Evolutionary conservation across 176 grass and related monocot genomes (phyloP), one percentile per base, ranked within the genome.

Genomic region (Phoenix roebelenii): DNA sequence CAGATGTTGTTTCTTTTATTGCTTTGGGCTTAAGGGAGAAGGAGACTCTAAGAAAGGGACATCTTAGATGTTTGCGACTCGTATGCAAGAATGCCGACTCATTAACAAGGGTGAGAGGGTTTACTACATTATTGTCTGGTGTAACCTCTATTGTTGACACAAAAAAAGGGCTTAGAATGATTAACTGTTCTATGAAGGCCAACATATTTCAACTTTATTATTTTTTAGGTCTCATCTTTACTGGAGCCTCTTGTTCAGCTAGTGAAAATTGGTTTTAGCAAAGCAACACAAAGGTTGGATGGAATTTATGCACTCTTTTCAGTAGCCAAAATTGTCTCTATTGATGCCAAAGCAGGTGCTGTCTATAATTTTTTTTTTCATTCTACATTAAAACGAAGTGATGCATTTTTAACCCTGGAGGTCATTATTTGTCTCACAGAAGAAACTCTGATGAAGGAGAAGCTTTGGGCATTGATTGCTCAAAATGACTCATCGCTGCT

Each of bases 311-410:
- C 87, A 63, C 74, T 97, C 39, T 85, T 85, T 82, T 80, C 78
- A 54, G 56, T 90, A 51, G 80, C 66, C 25, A 97, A 80, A 72
- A 69, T 90, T 82, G 78, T 80, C 67, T 77, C 87, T 77, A 55
- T 97, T 73, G 92, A 97, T 79, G 74, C 81, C 58, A 97, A 91
- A 91, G 77, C 84, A 91, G 92, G 92, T 91, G 26, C 63, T 65
- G 2, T 65, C 20, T 58, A 78, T 48, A 9, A 44, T 10, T 14
- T 3, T 44, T 10, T 44, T 69, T 58, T 79, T 74, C 35, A 20
- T 66, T 24, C 52, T 63, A 17, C 49, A 72, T 60, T 14, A 29
- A 60, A 61, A 18, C 23, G 17, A 54, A 3, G 19, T 23, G 9
- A 50, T 49, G 6, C 23, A 22, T 52, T 66, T 44, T 44, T 44